Conservation (phyloP, 257 asterid species). For the Pogostemon cablin region DNA sequence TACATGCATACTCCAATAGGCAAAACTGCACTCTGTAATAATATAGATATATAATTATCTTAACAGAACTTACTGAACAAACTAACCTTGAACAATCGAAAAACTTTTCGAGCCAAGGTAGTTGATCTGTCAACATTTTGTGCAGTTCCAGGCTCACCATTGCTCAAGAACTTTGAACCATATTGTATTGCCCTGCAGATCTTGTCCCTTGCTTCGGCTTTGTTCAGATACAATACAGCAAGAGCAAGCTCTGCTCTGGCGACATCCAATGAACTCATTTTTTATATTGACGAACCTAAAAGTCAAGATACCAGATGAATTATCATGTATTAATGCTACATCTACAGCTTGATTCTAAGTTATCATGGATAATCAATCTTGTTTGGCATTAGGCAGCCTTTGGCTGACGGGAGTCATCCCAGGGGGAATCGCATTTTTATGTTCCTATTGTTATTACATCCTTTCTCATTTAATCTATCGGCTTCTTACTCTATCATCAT, state of each 20-base stretch:
- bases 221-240: constrained; percentile 85
- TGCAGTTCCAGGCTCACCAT: constrained; percentile 91
- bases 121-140: constrained; percentile 92
- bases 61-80: not conserved
- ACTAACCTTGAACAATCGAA: constrained; percentile 90
- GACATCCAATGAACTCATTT: constrained; percentile 77
- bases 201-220: constrained; percentile 99
- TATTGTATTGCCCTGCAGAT: constrained; percentile 98
- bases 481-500: too few relatives aligned
- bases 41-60: not conserved
- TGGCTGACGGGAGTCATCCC: too few relatives aligned
- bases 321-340: not conserved
- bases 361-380: too few relatives aligned
- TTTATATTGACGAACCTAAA: constrained; percentile 43
- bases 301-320: constrained; percentile 21
- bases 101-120: constrained; percentile 94
- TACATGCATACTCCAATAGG: not conserved
- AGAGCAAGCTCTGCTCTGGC: constrained; percentile 93
- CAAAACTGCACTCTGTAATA: not conserved
- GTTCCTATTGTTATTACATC: too few relatives aligned
- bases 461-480: too few relatives aligned
- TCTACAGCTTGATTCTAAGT: not conserved
- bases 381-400: too few relatives aligned
- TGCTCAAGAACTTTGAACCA: constrained; percentile 92
- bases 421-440: too few relatives aligned